Evolutionary conservation across 2,329 filamentous ascomycete genomes (phyloP).

Genomic region (Coniochaeta ligniaria): DNA sequence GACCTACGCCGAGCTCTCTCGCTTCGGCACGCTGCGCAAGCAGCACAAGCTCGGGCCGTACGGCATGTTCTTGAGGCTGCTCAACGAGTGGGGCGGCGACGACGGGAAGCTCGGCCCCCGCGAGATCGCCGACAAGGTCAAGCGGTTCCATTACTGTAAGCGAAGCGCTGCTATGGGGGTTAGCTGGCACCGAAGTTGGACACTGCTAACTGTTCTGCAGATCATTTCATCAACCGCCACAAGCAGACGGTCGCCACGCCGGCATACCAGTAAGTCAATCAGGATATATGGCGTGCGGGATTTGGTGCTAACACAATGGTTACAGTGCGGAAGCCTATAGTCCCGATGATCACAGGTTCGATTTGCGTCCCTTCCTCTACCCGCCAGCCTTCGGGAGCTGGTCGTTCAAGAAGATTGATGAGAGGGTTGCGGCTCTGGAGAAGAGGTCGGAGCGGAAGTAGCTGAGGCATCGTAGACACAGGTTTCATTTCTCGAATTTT

Average conservation of each 20-base stretch:
- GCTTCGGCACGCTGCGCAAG: slow-evolving; percentile 32
- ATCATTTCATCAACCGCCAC: slow-evolving; percentile 11
- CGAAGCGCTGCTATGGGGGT: no score
- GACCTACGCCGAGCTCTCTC: slow-evolving; percentile 38
- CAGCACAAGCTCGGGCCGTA: slow-evolving; percentile 39
- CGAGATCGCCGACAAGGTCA: slow-evolving; percentile 35
- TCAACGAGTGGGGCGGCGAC: slow-evolving; percentile 25
- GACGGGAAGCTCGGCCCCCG: slow-evolving; percentile 19
- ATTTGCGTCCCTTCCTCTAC: slow-evolving; percentile 1
- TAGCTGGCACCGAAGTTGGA: no score
- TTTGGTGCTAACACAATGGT: no score
- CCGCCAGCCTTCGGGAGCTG: slow-evolving; percentile 11
- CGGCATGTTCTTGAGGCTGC: slow-evolving; percentile 14
- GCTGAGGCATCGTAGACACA: no score
- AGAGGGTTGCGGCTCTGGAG: slow-evolving; percentile 30
- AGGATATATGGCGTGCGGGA: no score
- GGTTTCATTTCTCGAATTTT: no score
- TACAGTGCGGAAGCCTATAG: not conserved
- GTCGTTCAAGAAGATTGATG: slow-evolving; percentile 20
- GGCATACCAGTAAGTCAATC: not conserved
- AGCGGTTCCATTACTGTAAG: no score
- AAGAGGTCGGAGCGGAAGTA: no score
- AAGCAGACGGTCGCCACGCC: not conserved
- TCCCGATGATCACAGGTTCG: not conserved
- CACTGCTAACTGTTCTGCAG: no score